phyloP scores from a whole-genome alignment of 352 stramenopile species.

The Phytophthora melonis region DNA sequence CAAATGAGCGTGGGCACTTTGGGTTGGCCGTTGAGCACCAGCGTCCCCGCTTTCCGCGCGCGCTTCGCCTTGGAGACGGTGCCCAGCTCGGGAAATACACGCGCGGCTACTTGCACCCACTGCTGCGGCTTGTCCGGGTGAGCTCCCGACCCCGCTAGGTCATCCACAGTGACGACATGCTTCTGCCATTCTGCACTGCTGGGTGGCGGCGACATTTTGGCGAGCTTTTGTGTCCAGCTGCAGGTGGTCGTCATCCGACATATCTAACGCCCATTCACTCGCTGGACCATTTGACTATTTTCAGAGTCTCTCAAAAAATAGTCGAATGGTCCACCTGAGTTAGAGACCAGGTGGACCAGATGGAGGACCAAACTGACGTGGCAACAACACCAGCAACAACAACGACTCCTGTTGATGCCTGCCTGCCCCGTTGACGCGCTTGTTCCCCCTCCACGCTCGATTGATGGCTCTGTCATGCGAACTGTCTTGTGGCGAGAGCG shows the following conservation, averaged over 20 bases:
- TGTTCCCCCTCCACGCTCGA: conserved; percentile 13
- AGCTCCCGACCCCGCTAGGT: conserved; percentile 5
- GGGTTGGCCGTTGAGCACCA: conserved; percentile 56
- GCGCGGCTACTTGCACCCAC: conserved; percentile 68
- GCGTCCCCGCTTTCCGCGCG: conserved; percentile 48
- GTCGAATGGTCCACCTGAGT: background rate
- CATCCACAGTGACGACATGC: conserved; percentile 26
- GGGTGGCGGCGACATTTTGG: background rate
- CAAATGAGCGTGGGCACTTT: conserved; percentile 42
- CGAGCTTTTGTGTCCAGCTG: too few species aligned
- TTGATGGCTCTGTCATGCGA: conserved; percentile 5
- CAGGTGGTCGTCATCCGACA: background rate
- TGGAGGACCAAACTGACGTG: conserved; percentile 19
- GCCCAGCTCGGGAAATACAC: conserved; percentile 48
- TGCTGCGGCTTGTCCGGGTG: conserved; percentile 16
- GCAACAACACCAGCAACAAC: background rate
- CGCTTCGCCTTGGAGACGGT: conserved; percentile 78
- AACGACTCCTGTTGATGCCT: background rate
- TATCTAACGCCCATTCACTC: background rate
- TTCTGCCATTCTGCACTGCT: conserved; percentile 14
- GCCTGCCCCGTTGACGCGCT: background rate
- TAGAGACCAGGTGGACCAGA: too few species aligned
- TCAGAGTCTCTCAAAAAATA: background rate
- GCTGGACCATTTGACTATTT: background rate
- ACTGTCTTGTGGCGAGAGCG: conserved; percentile 15